Base-by-base conservation (phyloP, 140 eudicot genomes). In the Ambrosia hybrid region DNA sequence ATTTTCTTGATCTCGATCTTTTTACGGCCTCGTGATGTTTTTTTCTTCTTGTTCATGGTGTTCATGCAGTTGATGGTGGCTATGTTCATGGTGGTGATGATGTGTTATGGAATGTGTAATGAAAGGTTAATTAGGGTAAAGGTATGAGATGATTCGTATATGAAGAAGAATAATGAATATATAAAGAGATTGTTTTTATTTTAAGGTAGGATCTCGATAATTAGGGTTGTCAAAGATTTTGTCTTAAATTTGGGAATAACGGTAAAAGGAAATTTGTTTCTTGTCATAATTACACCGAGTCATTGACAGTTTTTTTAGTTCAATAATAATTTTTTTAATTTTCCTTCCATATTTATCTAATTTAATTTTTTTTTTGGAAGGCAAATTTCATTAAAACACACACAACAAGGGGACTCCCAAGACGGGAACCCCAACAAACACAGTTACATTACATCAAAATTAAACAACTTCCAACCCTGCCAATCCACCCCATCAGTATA, bases 1-100 rank as follows among this genome's bases (percentile, higher is more conserved):
- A 77, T 81, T 45, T 26, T 77, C 65, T 77, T 81, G 48, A 81
- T 81, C 37, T 81, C 73, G 37, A 77, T 77, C 60, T 80, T 76
- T 11, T 57, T 64, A 0, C 81, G 67, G 36, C 81, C 81, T 75
- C 71, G 58, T 0, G 77, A 60, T 8, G 76, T 12, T 43, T 68
- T 80, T 17, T 62, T 80, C 45, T 62, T 79, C 37, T 66, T 73
- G 65, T 45, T 57, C 57, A 33, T 65, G 55, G 7, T 57, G 36
- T 3, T 37, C 49, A 45, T 16, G 55, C 12, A n/a, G 10, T 26
- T 4, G 61, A 26, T 3, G 65, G 43, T 6, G 37, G 62, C 43
- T 45, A 39, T 45, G 39, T 53, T 70, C 65, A 70, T 70, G 30
- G 9, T 12, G 72, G 12, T 10, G 51, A 46, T 48, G 10, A 4